Base-by-base conservation (phyloP, 2,329 filamentous ascomycete genomes). In the Aspergillus sp. region DNA sequence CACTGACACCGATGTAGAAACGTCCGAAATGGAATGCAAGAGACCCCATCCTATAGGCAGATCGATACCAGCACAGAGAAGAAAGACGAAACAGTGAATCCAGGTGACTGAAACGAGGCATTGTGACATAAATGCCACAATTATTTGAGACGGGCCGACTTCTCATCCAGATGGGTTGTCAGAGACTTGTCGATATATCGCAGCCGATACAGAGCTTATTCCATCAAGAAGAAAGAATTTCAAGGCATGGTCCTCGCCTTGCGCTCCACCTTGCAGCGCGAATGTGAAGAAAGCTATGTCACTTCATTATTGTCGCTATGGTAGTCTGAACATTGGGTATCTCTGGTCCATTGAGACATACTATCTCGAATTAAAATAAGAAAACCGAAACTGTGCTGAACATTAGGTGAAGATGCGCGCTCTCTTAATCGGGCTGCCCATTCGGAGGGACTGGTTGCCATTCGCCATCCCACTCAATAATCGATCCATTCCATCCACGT, bases 211-310 rank as follows among this genome's bases (percentile, higher is more conserved):
- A 74, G 71, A 74, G 71, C 71, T 67, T 67, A 68, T 67, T 64
- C 62, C 50, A 51, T 47, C 50, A 52, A 47, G 49, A 50, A 44
- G 47, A 52, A 59, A 56, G 60, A 64, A 67, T 68, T 68, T 70
- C 68, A 72, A 71, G 71, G 69, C 68, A 74, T 71, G 63, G 62
- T 64, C 58, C 71, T 74, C 70, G 68, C 70, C 71, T 73, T 71
- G 70, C 63, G 70, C 72, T 74, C 72, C 70, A 75, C 72, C 72
- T 73, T 69, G 64, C 70, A 67, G 68, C 66, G 70, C 70, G 70
- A 72, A 70, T 47, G 31, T 37, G 11, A 27, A 37, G n/a, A 40
- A 12, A 9, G 29, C 34, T 27, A 35, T 7, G 13, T 12, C 11
- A 32, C 19, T 37, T n/a, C 35, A 33, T 40, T 10, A 19, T 19